Conservation (phyloP, 106 monocot genomes). For the Dioscorea dumetorum region DNA sequence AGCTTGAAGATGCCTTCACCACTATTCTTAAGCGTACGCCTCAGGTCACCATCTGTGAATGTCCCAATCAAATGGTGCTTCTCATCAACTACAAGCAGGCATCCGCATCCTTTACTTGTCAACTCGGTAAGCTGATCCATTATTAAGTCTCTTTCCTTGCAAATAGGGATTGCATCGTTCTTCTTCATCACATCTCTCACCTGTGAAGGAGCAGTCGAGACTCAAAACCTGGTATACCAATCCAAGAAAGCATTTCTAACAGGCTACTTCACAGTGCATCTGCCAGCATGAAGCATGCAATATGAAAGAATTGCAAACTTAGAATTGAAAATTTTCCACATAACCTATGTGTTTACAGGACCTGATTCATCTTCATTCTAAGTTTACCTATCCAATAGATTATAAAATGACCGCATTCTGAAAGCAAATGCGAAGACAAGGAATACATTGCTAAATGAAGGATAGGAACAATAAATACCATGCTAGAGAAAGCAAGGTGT, state of each 20-base stretch:
- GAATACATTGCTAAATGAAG: too few relatives aligned
- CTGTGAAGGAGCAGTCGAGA: conserved; percentile 5
- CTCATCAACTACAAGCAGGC: conserved; percentile 74
- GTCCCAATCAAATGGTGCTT: conserved; percentile 68
- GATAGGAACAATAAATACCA: too few relatives aligned
- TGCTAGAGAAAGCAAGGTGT: too few relatives aligned
- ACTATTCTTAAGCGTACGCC: conserved; percentile 66
- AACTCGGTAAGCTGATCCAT: conserved; percentile 89
- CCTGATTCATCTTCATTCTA: too few relatives aligned
- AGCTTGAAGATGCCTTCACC: conserved; percentile 81
- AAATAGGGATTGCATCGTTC: conserved; percentile 62
- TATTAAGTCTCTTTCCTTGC: conserved; percentile 81
- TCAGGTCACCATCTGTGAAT: conserved; percentile 92
- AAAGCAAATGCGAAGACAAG: too few relatives aligned
- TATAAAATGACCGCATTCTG: too few relatives aligned
- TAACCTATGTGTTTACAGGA: too few relatives aligned
- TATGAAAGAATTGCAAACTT: too few relatives aligned
- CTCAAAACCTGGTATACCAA: conserved; percentile 5
- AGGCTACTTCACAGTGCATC: too few relatives aligned
- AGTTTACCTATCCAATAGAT: too few relatives aligned
- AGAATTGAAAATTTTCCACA: too few relatives aligned
- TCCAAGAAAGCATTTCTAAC: neutral
- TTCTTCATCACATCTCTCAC: conserved; percentile 93
- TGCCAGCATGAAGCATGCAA: too few relatives aligned
- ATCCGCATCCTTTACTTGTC: conserved; percentile 91